Evolutionary conservation across 2,329 filamentous ascomycete genomes (phyloP).

Genomic region (Anthostomella pinea): DNA sequence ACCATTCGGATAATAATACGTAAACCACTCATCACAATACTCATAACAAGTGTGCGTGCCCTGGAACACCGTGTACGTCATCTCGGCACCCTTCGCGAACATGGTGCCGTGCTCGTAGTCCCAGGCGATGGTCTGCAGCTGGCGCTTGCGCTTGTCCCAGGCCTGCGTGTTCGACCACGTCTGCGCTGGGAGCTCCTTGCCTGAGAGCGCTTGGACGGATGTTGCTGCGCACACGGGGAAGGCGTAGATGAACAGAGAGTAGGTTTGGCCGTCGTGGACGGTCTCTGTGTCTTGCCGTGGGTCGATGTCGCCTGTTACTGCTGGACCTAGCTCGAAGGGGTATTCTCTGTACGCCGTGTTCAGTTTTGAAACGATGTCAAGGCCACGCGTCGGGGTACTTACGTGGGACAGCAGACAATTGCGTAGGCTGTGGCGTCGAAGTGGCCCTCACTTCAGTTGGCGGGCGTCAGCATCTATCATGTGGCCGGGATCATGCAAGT

Average conservation of each 20-base stretch:
- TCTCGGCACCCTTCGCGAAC: constrained; percentile 5
- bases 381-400: constrained; percentile 1
- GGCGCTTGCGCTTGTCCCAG: constrained; percentile 19
- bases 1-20: constrained; percentile 15
- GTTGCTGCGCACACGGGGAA: constrained; percentile 13
- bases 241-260: constrained; percentile 10
- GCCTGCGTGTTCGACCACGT: constrained; percentile 11
- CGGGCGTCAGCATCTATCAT: too few species aligned
- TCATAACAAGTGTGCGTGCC: constrained; percentile 21
- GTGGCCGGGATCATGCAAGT: too few species aligned
- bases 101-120: constrained; percentile 15
- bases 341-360: too few species aligned
- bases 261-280: constrained; percentile 9
- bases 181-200: constrained; percentile 12
- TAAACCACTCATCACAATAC: constrained; percentile 13
- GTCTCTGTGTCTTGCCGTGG: constrained; percentile 8
- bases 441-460: constrained; percentile 7
- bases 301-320: not conserved
- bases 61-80: constrained; percentile 15
- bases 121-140: constrained; percentile 11
- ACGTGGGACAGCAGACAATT: constrained; percentile 17
- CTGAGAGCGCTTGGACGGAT: constrained; percentile 13
- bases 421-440: constrained; percentile 13
- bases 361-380: too few species aligned
- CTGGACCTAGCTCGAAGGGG: constrained; percentile 1